These are phyloP conservation scores for Combretum micranthum DNA, from an alignment of 345 rosid species.

Conservation along the genomic window DNA sequence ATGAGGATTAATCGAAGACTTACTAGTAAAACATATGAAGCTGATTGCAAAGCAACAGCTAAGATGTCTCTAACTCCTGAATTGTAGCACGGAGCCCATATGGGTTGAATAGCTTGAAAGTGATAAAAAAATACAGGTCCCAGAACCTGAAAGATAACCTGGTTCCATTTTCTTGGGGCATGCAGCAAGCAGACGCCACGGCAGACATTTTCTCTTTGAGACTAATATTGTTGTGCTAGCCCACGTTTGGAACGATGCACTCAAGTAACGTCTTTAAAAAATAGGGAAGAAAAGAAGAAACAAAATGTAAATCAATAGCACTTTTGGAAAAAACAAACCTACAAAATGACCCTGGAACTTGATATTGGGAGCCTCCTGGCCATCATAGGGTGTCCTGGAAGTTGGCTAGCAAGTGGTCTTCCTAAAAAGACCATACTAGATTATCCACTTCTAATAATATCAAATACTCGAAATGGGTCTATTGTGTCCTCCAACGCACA, in stretches of 20 bases:
- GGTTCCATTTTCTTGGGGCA: constrained; percentile 70
- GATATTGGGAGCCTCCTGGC: constrained; percentile 65
- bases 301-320: not conserved
- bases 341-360: constrained; percentile 96
- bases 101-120: constrained; percentile 66
- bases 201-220: constrained; percentile 66
- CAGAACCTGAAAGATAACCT: constrained; percentile 91
- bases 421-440: constrained; percentile 76
- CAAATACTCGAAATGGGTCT: constrained; percentile 79
- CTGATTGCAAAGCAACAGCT: too few species aligned
- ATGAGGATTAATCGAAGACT: too few species aligned
- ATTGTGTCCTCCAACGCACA: constrained; percentile 67
- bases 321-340: constrained; percentile 31
- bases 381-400: constrained; percentile 57
- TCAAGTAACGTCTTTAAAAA: constrained; percentile 79
- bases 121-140: constrained; percentile 73
- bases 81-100: constrained; percentile 99
- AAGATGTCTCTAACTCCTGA: constrained; percentile 73
- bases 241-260: constrained; percentile 90
- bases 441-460: constrained; percentile 74
- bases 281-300: constrained; percentile 4
- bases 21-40: too few species aligned
- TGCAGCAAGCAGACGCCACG: constrained; percentile 48
- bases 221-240: constrained; percentile 38
- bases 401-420: constrained; percentile 64